phyloP scores from a whole-genome alignment of 2,329 filamentous ascomycete species.

The Claviceps maximensis region DNA sequence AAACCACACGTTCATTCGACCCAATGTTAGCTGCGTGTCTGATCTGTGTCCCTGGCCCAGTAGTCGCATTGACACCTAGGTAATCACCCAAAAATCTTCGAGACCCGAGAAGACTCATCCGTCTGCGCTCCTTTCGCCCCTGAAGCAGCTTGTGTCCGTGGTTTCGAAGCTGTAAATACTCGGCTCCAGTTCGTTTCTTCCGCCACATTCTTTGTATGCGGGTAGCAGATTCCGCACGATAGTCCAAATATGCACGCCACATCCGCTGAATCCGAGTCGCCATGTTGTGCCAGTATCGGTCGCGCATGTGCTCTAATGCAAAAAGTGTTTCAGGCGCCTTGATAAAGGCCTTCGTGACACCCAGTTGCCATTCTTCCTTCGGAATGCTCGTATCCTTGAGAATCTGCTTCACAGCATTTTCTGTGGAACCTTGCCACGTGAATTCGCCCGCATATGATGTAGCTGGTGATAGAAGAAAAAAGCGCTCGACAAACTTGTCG shows the following conservation, averaged over 20 bases:
- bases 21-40: constrained; percentile 60
- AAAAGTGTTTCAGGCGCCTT: constrained; percentile 96
- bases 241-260: constrained; percentile 91
- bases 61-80: constrained; percentile 69
- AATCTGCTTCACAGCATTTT: constrained; percentile 82
- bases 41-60: constrained; percentile 69
- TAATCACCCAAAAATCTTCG: constrained; percentile 93
- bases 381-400: constrained; percentile 94
- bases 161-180: constrained; percentile 79
- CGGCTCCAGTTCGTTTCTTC: constrained; percentile 79
- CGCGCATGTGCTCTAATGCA: constrained; percentile 92
- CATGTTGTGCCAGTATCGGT: constrained; percentile 99
- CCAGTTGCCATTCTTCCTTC: constrained; percentile 90
- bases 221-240: constrained; percentile 81
- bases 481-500: constrained; percentile 95
- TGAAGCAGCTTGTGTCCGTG: constrained; percentile 72
- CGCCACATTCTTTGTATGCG: constrained; percentile 94
- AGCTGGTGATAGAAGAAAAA: constrained; percentile 87
- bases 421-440: constrained; percentile 81
- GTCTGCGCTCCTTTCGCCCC: constrained; percentile 77
- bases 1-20: constrained; percentile 62
- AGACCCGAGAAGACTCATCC: constrained; percentile 84
- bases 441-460: constrained; percentile 96
- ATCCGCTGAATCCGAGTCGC: constrained; percentile 92
- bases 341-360: constrained; percentile 93